These are phyloP conservation scores for Hylodesmum podocarpum DNA, from an alignment of 306 rosid genomes.

Conservation along the genomic window DNA sequence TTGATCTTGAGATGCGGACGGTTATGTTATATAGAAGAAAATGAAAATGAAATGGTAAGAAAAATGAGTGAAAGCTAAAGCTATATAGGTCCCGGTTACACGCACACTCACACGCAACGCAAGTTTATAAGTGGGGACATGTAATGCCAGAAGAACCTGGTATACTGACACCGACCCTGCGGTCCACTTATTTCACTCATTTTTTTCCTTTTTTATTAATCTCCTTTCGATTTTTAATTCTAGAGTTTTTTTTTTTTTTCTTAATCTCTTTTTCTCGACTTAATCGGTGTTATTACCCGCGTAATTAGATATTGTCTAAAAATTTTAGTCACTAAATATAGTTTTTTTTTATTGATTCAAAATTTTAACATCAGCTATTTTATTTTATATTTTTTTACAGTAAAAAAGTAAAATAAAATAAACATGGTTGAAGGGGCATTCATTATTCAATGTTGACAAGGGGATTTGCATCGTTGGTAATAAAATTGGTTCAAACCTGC, in stretches of 20 bases:
- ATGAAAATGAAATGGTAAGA: neutral
- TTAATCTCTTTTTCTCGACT: neutral
- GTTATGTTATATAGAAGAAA: slow-evolving; percentile 11
- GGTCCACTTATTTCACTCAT: slow-evolving; percentile 3
- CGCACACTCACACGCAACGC: no score
- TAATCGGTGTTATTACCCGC: no score
- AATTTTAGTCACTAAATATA: no score
- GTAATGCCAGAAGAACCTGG: slow-evolving; percentile 25
- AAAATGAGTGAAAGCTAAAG: neutral
- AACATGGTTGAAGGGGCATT: no score
- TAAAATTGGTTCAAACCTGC: no score
- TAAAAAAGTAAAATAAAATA: no score
- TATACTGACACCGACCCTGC: slow-evolving; percentile 12
- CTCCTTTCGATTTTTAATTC: neutral
- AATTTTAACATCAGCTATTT: no score
- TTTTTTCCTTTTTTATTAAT: neutral
- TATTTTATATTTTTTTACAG: no score
- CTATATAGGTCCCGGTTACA: slow-evolving; percentile 39
- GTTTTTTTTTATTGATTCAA: no score
- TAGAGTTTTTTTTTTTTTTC: neutral
- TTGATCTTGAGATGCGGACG: slow-evolving; percentile 25
- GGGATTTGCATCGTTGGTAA: no score
- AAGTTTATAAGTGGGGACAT: slow-evolving; percentile 26
- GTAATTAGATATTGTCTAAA: no score
- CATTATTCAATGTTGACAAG: no score